Evolutionary conservation across 2,329 filamentous ascomycete species (phyloP).

Genomic region (Sporothrix dimorphospora): DNA sequence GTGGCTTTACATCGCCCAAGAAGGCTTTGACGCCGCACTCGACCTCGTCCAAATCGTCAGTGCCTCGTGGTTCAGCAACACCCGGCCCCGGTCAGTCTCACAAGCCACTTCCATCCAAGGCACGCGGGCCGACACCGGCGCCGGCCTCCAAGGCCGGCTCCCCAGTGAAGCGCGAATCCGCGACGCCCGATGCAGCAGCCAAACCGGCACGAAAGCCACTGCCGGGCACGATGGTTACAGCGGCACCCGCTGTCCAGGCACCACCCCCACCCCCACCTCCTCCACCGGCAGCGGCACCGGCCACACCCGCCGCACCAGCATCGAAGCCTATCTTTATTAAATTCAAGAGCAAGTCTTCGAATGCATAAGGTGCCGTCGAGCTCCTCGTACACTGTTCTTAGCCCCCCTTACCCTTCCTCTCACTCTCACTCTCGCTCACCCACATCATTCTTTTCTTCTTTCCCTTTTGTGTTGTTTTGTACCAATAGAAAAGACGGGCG

Average conservation of each 20-base stretch:
- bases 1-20: neutral
- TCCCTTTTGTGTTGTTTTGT: conserved; percentile 20
- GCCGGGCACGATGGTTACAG: conserved; percentile 19
- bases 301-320: conserved; percentile 15
- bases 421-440: neutral
- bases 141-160: conserved; percentile 8
- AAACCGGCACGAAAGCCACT: conserved; percentile 33
- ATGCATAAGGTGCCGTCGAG: neutral
- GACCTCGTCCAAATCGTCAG: neutral
- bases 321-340: conserved; percentile 33
- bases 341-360: conserved; percentile 34
- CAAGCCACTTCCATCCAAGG: neutral
- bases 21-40: conserved; percentile 12
- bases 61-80: neutral
- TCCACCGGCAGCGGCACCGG: neutral
- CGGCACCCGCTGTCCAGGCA: neutral
- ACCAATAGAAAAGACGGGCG: neutral
- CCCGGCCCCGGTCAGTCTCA: neutral
- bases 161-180: conserved; percentile 4
- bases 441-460: neutral
- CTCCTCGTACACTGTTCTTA: neutral
- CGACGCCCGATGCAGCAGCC: neutral
- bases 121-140: conserved; percentile 14
- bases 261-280: neutral
- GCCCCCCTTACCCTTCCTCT: neutral